These are phyloP conservation scores for Phytopythium sindhum DNA, from an alignment of 352 stramenopile genomes.

Conservation along the genomic window DNA sequence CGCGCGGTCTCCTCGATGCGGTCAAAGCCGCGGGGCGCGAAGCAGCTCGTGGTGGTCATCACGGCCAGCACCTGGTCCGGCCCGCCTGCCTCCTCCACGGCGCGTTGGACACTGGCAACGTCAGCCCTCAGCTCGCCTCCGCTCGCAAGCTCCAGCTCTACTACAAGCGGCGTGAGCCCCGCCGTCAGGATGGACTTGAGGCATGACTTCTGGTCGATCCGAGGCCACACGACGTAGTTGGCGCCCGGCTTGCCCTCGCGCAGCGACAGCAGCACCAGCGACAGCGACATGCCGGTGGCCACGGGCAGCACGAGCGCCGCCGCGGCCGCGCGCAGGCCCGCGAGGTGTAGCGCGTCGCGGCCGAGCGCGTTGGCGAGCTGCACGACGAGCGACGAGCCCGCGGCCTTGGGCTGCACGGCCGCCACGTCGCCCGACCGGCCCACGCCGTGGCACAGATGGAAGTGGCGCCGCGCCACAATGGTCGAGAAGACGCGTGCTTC, in stretches of 20 bases:
- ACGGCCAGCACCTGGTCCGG: slow-evolving; percentile 88
- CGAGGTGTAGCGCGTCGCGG: slow-evolving; percentile 88
- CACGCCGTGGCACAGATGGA: slow-evolving; percentile 94
- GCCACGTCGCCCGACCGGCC: slow-evolving; percentile 97
- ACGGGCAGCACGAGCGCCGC: slow-evolving; percentile 93
- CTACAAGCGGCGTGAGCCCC: slow-evolving; percentile 89
- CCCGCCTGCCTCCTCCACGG: slow-evolving; percentile 57
- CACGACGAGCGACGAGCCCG: slow-evolving; percentile 94
- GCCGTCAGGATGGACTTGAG: slow-evolving; percentile 97
- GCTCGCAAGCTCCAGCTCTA: slow-evolving; percentile 40
- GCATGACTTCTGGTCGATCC: slow-evolving; percentile 99
- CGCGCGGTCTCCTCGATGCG: slow-evolving; percentile 91
- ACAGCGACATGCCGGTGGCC: slow-evolving; percentile 97
- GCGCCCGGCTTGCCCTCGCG: slow-evolving; percentile 38
- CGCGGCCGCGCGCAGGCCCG: slow-evolving; percentile 57
- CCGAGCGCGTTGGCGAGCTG: slow-evolving; percentile 92
- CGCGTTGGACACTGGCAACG: slow-evolving; percentile 62
- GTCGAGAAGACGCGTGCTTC: slow-evolving; percentile 92
- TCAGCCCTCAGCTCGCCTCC: slow-evolving; percentile 90
- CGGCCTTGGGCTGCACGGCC: slow-evolving; percentile 98
- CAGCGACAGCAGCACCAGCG: slow-evolving; percentile 89
- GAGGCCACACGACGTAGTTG: slow-evolving; percentile 89
- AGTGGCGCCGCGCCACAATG: slow-evolving; percentile 88
- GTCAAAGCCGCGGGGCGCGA: slow-evolving; percentile 96
- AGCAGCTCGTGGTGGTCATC: slow-evolving; percentile 98